Base-by-base conservation (phyloP, 768 basidiomycete genomes). In the Tricholoma saponaceum region DNA sequence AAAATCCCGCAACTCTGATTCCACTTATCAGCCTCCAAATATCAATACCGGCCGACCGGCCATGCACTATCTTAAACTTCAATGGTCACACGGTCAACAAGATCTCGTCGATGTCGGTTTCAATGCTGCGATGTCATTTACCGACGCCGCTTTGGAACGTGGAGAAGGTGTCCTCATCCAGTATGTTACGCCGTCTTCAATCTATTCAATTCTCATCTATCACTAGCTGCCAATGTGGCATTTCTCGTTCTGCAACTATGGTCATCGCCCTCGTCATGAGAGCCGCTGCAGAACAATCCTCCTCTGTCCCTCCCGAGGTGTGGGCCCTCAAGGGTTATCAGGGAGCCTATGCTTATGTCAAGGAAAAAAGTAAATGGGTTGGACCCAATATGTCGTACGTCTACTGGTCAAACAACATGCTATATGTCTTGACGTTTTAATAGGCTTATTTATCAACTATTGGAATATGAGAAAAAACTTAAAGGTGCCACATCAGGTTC, bases 351-450 rank as follows among this genome's bases (percentile, higher is more conserved):
- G 74, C 86, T 49, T 96, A 84, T 73, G 93, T 95, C 43, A 95
- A 95, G 72, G 82, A 87, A 67, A 94, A 91, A 76, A 92, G 89
- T 70, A 85, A 83, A 71, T 88, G 87, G 77, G 83, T 92, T 57
- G 90, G 94, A 18, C 94, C 94, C 54, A 96, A 96, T 72, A 95
- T 96, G 86, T 93, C 91, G 90, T 93, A 76, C 73, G 92, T 65
- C 57, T 64, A 51, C 52, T 60, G 50, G 47, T 52, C 47, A 54
- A 56, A 51, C 16, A 32, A 5, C 55, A 52, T 67, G 18, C 3
- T 58, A 59, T 64, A 49, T 56, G 62, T 39, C 59, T 57, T 61
- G 62, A 58, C 54, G 58, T 57, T 63, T 50, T 63, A 58, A 23
- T 62, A 93, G 92, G 57, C 85, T 95, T 69, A 94, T 95, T 74